Evolutionary conservation across 169 alveolate species (phyloP).

Genomic region (Plasmodium berghei): DNA sequence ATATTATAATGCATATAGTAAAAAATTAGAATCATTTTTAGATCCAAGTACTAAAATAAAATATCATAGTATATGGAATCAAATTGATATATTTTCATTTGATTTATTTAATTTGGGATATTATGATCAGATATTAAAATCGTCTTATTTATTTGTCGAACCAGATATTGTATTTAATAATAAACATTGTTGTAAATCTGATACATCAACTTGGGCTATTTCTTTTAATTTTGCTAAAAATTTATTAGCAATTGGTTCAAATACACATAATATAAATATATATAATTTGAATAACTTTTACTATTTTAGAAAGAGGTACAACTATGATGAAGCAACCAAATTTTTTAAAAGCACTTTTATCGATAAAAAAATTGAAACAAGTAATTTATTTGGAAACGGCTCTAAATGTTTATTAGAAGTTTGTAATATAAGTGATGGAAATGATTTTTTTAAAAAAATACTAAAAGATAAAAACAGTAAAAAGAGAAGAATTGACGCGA

Average conservation of each 20-base stretch:
- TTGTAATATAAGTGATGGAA: slow-evolving; percentile 8
- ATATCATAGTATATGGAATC: slow-evolving; percentile 52
- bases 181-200: slow-evolving; percentile 29
- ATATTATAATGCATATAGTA: slow-evolving; percentile 35
- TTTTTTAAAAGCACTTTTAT: slow-evolving; percentile 43
- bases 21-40: slow-evolving; percentile 23
- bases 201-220: slow-evolving; percentile 73
- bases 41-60: slow-evolving; percentile 62
- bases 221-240: slow-evolving; percentile 63
- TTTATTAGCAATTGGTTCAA: slow-evolving; percentile 75
- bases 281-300: slow-evolving; percentile 73
- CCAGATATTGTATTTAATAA: slow-evolving; percentile 73
- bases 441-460: background rate
- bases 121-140: slow-evolving; percentile 45
- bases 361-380: slow-evolving; percentile 18
- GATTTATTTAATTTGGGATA: slow-evolving; percentile 55
- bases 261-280: slow-evolving; percentile 61
- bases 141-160: slow-evolving; percentile 35
- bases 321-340: slow-evolving; percentile 63
- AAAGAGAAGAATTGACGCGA: background rate
- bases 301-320: slow-evolving; percentile 63
- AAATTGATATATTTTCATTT: slow-evolving; percentile 33
- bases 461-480: background rate
- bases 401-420: background rate
- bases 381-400: slow-evolving; percentile 25